These are phyloP conservation scores for Houttuynia cordata DNA, from an alignment of 164 flowering plant genomes.

Conservation along the genomic window DNA sequence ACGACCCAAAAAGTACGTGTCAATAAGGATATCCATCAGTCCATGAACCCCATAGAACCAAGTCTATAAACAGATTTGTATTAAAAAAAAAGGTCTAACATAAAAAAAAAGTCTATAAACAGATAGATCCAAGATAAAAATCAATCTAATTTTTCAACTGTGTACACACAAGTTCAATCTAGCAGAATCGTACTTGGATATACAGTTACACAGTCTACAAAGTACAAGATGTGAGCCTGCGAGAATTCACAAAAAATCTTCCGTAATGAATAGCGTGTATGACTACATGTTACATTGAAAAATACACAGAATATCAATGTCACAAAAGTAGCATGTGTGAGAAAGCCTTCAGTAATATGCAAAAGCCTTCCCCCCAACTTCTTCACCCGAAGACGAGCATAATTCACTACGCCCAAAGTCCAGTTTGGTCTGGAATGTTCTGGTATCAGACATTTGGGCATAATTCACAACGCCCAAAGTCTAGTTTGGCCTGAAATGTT, in stretches of 20 bases:
- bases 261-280: conserved; percentile 3
- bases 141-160: too few species aligned
- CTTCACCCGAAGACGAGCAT: conserved; percentile 15
- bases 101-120: too few species aligned
- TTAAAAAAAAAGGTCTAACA: too few species aligned
- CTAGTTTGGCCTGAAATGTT: conserved; percentile 36
- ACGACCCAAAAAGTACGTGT: too few species aligned
- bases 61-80: too few species aligned
- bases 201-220: not conserved
- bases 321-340: conserved; percentile 2
- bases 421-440: conserved; percentile 36
- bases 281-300: not conserved
- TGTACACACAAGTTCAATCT: not conserved
- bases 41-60: too few species aligned
- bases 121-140: too few species aligned
- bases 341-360: conserved; percentile 14
- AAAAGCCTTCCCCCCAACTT: conserved; percentile 16
- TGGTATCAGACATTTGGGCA: conserved; percentile 39
- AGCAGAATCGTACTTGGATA: not conserved
- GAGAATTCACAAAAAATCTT: conserved; percentile 5
- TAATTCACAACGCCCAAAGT: too few species aligned
- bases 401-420: conserved; percentile 15
- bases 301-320: conserved; percentile 3
- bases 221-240: not conserved
- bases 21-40: too few species aligned